Base-by-base conservation (phyloP, 1,139 yeast genomes). In the Taphrina flavorubra region DNA sequence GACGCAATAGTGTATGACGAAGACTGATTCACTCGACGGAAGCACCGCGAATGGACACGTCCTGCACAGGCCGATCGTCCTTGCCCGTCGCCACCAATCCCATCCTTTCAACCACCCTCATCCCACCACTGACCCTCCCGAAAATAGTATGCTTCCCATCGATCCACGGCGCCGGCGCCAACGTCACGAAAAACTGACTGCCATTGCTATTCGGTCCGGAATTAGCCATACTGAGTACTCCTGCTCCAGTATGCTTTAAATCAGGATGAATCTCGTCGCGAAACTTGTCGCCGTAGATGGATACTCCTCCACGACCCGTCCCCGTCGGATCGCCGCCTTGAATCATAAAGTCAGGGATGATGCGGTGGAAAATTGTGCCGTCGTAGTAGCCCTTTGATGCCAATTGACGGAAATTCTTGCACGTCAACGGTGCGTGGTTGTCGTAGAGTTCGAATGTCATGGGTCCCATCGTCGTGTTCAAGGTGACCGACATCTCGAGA, bases 101-200 rank as follows among this genome's bases (percentile, higher is more conserved):
- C 36, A 87, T 85, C 49, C 82, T 79, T 64, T 83, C 78, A 14
- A 86, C 81, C n/a, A 81, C 83, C 75, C 82, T 78, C 62, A 86
- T 81, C 0, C 85, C 86, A 1, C 84, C 86, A 11, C 80, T 81
- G 11, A 88, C 81, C 71, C 85, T 84, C 1, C 94, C 95, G 72
- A 89, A 81, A n/a, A 86, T 77, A 0, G 85, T 84, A 72, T 81
- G 82, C 70, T 80, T 80, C 25, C 82, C 81, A 72, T 83, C 82
- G 68, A 83, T 77, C 72, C 82, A 82, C 1, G 85, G 82, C 20
- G 84, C 75, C 8, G 81, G 78, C 25, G 78, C 78, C 69, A 84
- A 75, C 0, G 88, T 84, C 40, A 87, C 80, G 77, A 86, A 84
- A 75, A 87, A 83, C 65, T 73, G 74, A 65, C 82, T 80, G 18